Evolutionary conservation across 345 rosid genomes (phyloP), one percentile per base, ranked within the genome.

Genomic region (Salix arbutifolia): DNA sequence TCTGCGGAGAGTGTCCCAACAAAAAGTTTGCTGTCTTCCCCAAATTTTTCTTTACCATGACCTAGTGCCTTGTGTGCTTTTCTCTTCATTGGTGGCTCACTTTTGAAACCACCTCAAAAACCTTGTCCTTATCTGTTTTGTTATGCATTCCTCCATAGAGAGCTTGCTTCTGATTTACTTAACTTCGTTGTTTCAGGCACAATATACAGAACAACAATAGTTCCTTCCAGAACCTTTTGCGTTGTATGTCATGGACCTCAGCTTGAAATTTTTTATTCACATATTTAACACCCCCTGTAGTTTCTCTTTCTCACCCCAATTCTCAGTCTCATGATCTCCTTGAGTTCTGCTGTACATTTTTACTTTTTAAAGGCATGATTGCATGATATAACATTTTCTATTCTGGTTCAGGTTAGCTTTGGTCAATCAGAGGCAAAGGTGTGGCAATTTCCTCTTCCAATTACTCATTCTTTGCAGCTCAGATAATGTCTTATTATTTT

Each of bases 351-450:
- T 60, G 56, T 37, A 14, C 33, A 37, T 64, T 61, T 42, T 72
- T 16, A 42, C 26, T 67, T 14, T 4, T 50, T 17, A 18, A 26
- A 37, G 53, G 61, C 50, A 52, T 10, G 62, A 70, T 69, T 83
- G 67, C 70, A 74, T 60, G 9, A 46, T 25, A 21, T 76, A 70
- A 67, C 62, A 25, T 50, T 69, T 35, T 87, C 67, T 61, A 38
- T 76, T 74, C 70, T 77, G 83, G 48, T 85, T 69, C 92, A 93
- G 98, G 98, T 93, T 84, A 87, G 92, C 87, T 89, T 92, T 76
- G 91, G 98, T 65, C 98, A 84, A 80, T 82, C 97, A 13, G 96
- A 94, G 83, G 98, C 97, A 71, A 94, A 94, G 95, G 97, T 92
- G 72, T 48, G 92, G 83, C 26, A 21, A 8, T 5, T 4, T 44